Conservation (phyloP, 306 rosid genomes). For the Sechiopsis laciniata region DNA sequence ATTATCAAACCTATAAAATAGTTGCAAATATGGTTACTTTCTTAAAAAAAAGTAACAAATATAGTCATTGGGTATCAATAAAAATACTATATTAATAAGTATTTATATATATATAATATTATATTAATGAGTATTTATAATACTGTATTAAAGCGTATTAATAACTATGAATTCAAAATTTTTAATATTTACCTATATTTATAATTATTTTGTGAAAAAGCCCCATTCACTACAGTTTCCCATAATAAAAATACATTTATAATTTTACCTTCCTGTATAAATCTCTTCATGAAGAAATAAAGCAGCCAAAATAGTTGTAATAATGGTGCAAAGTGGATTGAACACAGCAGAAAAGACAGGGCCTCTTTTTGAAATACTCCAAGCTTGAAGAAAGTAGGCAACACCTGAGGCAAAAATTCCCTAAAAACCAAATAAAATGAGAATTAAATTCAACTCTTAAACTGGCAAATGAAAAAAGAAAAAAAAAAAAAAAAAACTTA, state of each 20-base stretch:
- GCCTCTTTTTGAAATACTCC: conserved; percentile 29
- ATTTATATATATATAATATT: too few species aligned
- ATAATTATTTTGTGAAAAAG: too few species aligned
- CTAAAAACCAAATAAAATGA: conserved; percentile 19
- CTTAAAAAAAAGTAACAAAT: conserved; percentile 12
- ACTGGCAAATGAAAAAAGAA: background rate
- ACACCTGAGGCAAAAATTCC: conserved; percentile 44
- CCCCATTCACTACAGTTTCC: too few species aligned
- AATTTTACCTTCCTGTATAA: conserved; percentile 26
- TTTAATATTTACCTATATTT: too few species aligned
- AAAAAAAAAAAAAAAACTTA: background rate
- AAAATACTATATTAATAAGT: too few species aligned
- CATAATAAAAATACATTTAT: too few species aligned
- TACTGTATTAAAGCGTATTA: too few species aligned
- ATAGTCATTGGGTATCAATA: too few species aligned
- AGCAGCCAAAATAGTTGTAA: conserved; percentile 35
- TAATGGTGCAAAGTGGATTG: conserved; percentile 35
- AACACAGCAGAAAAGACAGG: conserved; percentile 33
- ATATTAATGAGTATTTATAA: too few species aligned
- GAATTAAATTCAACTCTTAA: background rate
- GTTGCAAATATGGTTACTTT: conserved; percentile 4
- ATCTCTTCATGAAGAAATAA: conserved; percentile 41
- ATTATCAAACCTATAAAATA: too few species aligned
- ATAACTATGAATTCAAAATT: too few species aligned
- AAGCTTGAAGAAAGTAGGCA: conserved; percentile 36